Evolutionary conservation across 2,329 filamentous ascomycete species (phyloP), one percentile per base, ranked within the genome.

Genomic region (Fusarium pseudoanthophilum): DNA sequence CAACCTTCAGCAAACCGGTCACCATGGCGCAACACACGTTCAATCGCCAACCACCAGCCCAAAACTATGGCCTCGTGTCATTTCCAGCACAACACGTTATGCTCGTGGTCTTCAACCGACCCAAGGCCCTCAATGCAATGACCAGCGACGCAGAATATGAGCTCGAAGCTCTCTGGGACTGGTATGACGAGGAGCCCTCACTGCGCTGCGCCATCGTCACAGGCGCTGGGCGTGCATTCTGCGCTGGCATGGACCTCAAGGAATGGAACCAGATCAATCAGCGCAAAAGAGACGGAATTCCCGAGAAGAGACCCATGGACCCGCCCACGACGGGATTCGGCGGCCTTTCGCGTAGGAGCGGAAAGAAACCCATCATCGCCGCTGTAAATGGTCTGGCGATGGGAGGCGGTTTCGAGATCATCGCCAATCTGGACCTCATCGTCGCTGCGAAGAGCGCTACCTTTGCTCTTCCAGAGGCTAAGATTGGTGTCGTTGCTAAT

Each of bases 321-420:
- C 74, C 75, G 46, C 76, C 71, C 14, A 66, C 49, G 11, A 76
- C 72, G 26, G 92, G 92, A 3, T 92, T 93, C 68, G 91, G 89
- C 30, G 92, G 88, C 0, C 82, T 95, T 37, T 90, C 88, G 60
- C 90, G 92, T 71, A 86, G 92, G 32, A 80, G 82, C 10, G 92
- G 92, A 53, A 90, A 89, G 81, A 95, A 95, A 78, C 93, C 93
- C 11, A 86, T 95, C 62, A 87, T 95, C 34, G 92, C 91, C 3
- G 93, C 93, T 2, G 91, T 95, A 26, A 93, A 95, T 78, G 93
- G 93, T 11, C 84, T 92, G 24, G 93, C 92, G 65, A 86, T 93
- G 51, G 93, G 93, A 40, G 93, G 93, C 60, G 93, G 92, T 4
- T 91, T 93, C 81, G 93, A 95, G 84, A 93, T 95, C 83, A 87